Evolutionary conservation across 345 rosid genomes (phyloP).

Genomic region (Lagerstroemia speciosa): DNA sequence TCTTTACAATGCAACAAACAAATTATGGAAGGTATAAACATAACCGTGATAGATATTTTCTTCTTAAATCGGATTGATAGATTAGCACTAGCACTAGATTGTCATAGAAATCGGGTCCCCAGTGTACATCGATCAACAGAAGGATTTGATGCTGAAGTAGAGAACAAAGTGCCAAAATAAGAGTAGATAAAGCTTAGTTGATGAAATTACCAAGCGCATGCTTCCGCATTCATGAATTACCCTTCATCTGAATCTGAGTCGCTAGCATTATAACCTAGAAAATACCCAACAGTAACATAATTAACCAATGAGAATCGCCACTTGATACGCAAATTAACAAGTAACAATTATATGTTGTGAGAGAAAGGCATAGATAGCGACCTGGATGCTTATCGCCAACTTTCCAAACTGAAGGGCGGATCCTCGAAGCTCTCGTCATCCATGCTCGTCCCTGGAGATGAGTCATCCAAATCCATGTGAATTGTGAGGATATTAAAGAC

Average conservation of each 20-base stretch:
- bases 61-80: neutral
- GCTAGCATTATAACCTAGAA: slow-evolving; percentile 83
- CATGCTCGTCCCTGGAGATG: slow-evolving; percentile 60
- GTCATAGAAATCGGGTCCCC: too few species aligned
- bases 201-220: slow-evolving; percentile 1
- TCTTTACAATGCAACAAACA: neutral
- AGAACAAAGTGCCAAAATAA: too few species aligned
- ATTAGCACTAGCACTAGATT: too few species aligned
- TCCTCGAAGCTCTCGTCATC: slow-evolving; percentile 83
- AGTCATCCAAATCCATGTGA: neutral
- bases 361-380: slow-evolving; percentile 7
- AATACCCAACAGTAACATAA: slow-evolving; percentile 1
- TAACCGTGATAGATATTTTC: neutral
- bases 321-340: neutral
- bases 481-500: neutral
- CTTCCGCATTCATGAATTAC: slow-evolving; percentile 32
- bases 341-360: neutral
- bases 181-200: neutral
- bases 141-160: too few species aligned
- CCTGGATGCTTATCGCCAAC: slow-evolving; percentile 90
- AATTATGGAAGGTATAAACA: neutral
- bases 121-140: too few species aligned
- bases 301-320: neutral
- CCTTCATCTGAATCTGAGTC: slow-evolving; percentile 81
- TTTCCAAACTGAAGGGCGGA: slow-evolving; percentile 80